Conservation (phyloP, 1,284 basidiomycete species). For the Leccinum ponderosum region DNA sequence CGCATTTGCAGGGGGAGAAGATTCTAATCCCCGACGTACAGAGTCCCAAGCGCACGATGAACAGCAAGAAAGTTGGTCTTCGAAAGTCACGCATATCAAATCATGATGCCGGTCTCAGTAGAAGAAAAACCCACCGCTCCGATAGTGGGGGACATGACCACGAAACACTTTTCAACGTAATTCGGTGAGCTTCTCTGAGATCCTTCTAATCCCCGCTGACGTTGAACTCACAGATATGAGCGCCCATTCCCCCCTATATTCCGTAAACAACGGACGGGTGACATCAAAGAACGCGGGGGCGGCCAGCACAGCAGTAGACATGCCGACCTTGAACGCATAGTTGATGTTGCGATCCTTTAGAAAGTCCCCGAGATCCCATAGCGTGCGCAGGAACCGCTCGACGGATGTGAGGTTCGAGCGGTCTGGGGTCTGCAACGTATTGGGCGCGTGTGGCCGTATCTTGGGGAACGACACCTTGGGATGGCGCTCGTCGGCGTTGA, state of each 20-base stretch:
- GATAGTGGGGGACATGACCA: conserved; percentile 87
- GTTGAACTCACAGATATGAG: conserved; percentile 72
- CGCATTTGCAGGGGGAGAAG: conserved; percentile 1
- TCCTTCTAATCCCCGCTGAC: conserved; percentile 9
- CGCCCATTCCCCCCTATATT: conserved; percentile 92
- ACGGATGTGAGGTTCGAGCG: conserved; percentile 54
- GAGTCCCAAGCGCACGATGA: conserved; percentile 79
- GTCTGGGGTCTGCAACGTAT: conserved; percentile 81
- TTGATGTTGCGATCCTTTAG: conserved; percentile 78
- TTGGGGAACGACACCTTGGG: conserved; percentile 79
- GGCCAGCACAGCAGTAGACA: conserved; percentile 79
- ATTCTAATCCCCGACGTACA: conserved; percentile 53
- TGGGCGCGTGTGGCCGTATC: conserved; percentile 76
- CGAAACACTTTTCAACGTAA: conserved; percentile 62
- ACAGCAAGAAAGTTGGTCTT: conserved; percentile 82
- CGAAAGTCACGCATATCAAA: conserved; percentile 11
- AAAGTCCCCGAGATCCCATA: conserved; percentile 78
- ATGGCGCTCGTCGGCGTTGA: conserved; percentile 55
- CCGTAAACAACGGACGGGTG: conserved; percentile 77
- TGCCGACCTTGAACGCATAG: conserved; percentile 88
- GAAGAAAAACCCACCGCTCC: conserved; percentile 60
- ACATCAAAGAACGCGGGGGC: conserved; percentile 83
- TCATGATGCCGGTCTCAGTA: conserved; percentile 1
- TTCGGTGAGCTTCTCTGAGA: conserved; percentile 7
- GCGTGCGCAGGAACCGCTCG: conserved; percentile 61